A percentile compares a stretch with the other conserved stretches of the same genome.
Conservation (phyloP, 441 rosid species). For the Gossypium trilobum region DNA sequence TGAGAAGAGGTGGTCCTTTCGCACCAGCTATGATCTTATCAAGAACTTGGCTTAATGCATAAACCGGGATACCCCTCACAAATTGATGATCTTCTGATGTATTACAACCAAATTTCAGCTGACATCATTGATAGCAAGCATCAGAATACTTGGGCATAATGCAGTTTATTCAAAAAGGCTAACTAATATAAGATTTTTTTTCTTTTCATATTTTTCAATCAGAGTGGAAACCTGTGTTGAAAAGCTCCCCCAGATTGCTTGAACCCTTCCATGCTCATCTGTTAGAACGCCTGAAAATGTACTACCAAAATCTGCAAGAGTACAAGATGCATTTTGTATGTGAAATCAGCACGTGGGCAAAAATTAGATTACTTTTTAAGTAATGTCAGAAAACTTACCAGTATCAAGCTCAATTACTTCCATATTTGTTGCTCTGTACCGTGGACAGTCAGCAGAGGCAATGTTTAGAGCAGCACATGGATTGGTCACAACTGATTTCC, state of each 20-base stretch:
- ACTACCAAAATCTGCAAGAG: conserved; percentile 78
- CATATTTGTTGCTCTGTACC: conserved; percentile 89
- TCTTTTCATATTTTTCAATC: neutral
- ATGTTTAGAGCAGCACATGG: conserved; percentile 78
- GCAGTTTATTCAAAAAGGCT: conserved; percentile 12
- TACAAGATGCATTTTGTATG: conserved; percentile 13
- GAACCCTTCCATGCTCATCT: conserved; percentile 81
- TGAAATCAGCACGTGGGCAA: conserved; percentile 7
- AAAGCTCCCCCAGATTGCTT: conserved; percentile 97
- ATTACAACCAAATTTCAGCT: conserved; percentile 62
- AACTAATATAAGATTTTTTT: conserved; percentile 10
- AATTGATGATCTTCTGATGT: conserved; percentile 88
- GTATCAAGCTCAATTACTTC: conserved; percentile 97
- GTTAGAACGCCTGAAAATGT: conserved; percentile 83
- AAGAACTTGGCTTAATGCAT: conserved; percentile 66
- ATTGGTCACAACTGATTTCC: conserved; percentile 87
- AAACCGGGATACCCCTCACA: conserved; percentile 81
- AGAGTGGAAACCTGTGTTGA: conserved; percentile 65
- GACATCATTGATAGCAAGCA: conserved; percentile 25
- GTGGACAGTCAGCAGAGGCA: conserved; percentile 77
- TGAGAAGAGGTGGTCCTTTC: conserved; percentile 62
- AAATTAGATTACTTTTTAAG: neutral
- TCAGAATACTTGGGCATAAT: conserved; percentile 7
- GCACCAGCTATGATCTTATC: conserved; percentile 64
- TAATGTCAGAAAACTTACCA: conserved; percentile 34